Conservation (phyloP, 129 eudicot species). For the Solidago caesia region DNA sequence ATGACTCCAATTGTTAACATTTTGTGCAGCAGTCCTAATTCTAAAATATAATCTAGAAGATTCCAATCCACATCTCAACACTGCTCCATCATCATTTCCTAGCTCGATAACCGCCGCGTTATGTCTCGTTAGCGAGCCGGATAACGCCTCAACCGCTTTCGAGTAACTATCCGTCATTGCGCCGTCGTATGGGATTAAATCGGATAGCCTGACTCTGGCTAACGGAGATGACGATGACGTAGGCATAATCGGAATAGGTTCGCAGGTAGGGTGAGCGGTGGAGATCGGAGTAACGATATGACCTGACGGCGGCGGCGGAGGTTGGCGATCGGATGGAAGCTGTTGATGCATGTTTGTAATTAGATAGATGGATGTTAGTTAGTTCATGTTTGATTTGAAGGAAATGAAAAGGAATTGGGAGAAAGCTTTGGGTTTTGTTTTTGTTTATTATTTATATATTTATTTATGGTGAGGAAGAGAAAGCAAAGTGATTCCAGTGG, state of each 20-base stretch:
- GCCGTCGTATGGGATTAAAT: slow-evolving; percentile 71
- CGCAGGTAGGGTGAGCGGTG: slow-evolving; percentile 32
- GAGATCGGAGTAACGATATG: slow-evolving; percentile 36
- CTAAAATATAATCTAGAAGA: slow-evolving; percentile 64
- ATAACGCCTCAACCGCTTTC: slow-evolving; percentile 73
- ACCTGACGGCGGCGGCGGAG: slow-evolving; percentile 14
- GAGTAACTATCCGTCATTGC: slow-evolving; percentile 51
- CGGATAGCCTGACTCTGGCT: slow-evolving; percentile 60
- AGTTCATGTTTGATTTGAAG: too few species aligned
- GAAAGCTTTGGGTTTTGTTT: too few species aligned
- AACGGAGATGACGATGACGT: slow-evolving; percentile 18
- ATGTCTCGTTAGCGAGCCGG: slow-evolving; percentile 66
- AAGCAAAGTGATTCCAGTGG: too few species aligned
- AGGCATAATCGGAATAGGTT: slow-evolving; percentile 20
- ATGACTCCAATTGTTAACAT: slow-evolving; percentile 7
- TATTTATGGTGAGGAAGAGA: too few species aligned
- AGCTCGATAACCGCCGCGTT: slow-evolving; percentile 83
- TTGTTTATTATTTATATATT: too few species aligned
- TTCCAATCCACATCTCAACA: slow-evolving; percentile 84
- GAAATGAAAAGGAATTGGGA: too few species aligned
- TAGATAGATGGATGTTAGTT: too few species aligned
- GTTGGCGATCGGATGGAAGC: slow-evolving; percentile 33
- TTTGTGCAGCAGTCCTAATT: slow-evolving; percentile 33
- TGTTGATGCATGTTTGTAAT: slow-evolving; percentile 20
- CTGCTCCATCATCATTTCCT: slow-evolving; percentile 58